Conservation (phyloP, 129 eudicot species). For the Flaveria bidentis region DNA sequence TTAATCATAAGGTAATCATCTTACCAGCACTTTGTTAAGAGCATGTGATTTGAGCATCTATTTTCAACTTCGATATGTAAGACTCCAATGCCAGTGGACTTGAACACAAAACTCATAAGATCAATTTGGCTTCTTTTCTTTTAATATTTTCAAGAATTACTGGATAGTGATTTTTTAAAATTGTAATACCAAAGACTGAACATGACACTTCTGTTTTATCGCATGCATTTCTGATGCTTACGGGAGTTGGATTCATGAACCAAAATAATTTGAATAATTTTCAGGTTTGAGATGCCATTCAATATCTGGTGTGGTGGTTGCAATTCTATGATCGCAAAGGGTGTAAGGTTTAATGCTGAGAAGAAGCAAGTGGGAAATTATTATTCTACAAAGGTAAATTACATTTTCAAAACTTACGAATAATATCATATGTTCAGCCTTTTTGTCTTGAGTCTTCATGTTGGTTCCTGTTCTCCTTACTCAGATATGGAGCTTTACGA, state of each 20-base stretch:
- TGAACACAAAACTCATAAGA: background rate
- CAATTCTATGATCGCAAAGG: constrained; percentile 94
- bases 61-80: background rate
- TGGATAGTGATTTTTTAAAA: too few relatives aligned
- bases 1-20: constrained; percentile 76
- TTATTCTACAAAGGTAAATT: constrained; percentile 80
- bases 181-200: too few relatives aligned
- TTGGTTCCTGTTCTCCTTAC: constrained; percentile 13
- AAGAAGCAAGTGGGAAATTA: constrained; percentile 98
- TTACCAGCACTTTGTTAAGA: background rate
- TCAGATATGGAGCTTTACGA: constrained; percentile 94
- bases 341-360: constrained; percentile 97
- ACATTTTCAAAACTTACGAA: background rate
- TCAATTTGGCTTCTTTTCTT: background rate
- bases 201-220: background rate
- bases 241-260: background rate
- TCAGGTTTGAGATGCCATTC: constrained; percentile 92
- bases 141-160: background rate
- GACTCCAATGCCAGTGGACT: background rate
- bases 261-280: constrained; percentile 8
- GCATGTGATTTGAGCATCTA: background rate
- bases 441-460: constrained; percentile 6
- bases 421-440: background rate
- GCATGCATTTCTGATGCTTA: constrained; percentile 10
- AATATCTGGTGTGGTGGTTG: constrained; percentile 98